Evolutionary conservation across 192 early-diverging fungal species (phyloP).

Genomic region (Coemansia sp.): DNA sequence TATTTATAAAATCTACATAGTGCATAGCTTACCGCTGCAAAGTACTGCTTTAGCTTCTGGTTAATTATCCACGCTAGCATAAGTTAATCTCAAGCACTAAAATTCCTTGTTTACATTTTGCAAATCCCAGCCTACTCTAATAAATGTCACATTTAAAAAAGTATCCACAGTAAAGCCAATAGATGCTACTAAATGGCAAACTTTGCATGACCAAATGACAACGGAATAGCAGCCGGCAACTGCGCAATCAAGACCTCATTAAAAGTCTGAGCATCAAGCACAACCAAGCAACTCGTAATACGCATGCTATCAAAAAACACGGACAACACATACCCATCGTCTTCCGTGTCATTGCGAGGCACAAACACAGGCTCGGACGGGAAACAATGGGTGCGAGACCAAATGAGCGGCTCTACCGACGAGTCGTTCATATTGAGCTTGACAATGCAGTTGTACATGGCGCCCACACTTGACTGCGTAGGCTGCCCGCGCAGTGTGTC

Average conservation of each 20-base stretch:
- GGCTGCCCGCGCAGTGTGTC: conserved; percentile 37
- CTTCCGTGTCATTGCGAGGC: conserved; percentile 62
- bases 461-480: conserved; percentile 20
- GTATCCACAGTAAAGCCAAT: neutral
- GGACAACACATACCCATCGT: conserved; percentile 73
- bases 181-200: conserved; percentile 32
- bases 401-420: conserved; percentile 23
- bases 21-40: no score
- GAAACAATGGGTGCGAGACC: conserved; percentile 66
- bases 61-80: no score
- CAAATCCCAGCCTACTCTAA: no score
- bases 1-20: no score
- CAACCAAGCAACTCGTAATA: conserved; percentile 65
- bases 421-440: conserved; percentile 57
- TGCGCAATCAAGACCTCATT: conserved; percentile 65
- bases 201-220: conserved; percentile 70
- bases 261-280: conserved; percentile 72
- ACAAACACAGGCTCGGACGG: conserved; percentile 83
- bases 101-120: no score
- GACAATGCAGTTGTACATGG: conserved; percentile 60
- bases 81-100: no score
- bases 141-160: neutral
- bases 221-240: conserved; percentile 64
- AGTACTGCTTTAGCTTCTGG: no score
- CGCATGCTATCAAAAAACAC: conserved; percentile 71